Base-by-base conservation (phyloP, 345 rosid species). In the Salix arbutifolia region DNA sequence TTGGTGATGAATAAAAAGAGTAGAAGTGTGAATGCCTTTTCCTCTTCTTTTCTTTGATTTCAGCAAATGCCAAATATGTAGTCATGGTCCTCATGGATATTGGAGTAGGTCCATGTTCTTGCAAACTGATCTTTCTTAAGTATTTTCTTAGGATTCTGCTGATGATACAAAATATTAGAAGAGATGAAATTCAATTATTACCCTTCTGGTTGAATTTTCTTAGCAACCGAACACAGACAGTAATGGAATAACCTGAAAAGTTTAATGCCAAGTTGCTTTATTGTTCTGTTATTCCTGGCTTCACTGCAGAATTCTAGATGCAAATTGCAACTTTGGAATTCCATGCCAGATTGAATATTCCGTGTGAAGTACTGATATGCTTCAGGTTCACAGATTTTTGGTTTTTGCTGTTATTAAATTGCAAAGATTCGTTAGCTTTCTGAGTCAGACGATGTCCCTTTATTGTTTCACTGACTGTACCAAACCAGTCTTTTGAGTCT, bases 321-420 rank as follows among this genome's bases (percentile, higher is more conserved):
- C 13, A 56, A 35, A 17, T 40, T n/a, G 52, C 64, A 19, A 38
- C 71, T 71, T 68, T 86, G 90, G 87, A 83, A 89, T 89, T 87
- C 89, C 88, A 83, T 85, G 86, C 84, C 88, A 86, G 76, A 38
- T 56, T 82, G 84, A 78, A 84, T 80, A 80, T 77, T 82, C 83
- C 46, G 72, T 73, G 81, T 31, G 66, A 71, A 74, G 79, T 75
- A 85, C 46, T 76, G 69, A 71, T 74, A 81, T 75, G 86, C 46
- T 75, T 40, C 83, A 74, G 85, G 78, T 82, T 83, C 85, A 81
- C 77, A 48, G 74, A 18, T 25, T 66, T 67, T 67, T 40, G 44
- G 64, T 75, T 75, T 64, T 76, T 77, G 44, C 83, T 69, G 66
- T 76, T 86, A 75, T 80, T 86, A 80, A 80, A 88, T 70, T 46